Percentiles rank a stretch among this genome's conserved stretches.
Evolutionary conservation across 2,329 filamentous ascomycete genomes (phyloP).

Genomic region (Calonectria honghensis): DNA sequence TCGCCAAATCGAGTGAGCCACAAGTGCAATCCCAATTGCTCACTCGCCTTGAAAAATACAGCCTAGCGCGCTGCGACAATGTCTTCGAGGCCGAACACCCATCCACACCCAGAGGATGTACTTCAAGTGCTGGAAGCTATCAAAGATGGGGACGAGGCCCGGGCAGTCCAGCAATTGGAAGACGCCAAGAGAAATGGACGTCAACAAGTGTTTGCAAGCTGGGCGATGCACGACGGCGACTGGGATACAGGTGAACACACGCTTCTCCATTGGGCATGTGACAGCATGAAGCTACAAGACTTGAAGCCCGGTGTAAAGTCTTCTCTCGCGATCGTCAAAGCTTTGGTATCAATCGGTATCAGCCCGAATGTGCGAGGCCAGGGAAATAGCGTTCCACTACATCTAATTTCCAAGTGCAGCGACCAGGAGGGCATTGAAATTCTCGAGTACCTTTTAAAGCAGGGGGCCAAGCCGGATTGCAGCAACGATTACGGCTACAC

Average conservation of each 20-base stretch:
- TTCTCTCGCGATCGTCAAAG: background rate
- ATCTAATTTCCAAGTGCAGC: background rate
- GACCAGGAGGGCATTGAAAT: background rate
- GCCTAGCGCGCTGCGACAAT: background rate
- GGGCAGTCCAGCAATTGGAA: background rate
- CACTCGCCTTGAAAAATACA: background rate
- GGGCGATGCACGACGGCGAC: conserved; percentile 15
- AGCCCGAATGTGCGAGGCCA: background rate
- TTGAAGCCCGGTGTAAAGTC: background rate
- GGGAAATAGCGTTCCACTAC: background rate
- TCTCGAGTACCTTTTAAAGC: background rate
- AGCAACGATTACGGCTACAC: conserved; percentile 6
- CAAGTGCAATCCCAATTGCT: background rate
- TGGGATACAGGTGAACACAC: conserved; percentile 20
- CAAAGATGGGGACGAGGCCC: background rate
- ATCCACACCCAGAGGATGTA: background rate
- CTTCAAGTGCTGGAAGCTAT: background rate
- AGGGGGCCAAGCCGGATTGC: background rate
- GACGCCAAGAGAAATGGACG: background rate
- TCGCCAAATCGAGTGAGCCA: background rate
- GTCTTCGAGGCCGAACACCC: background rate
- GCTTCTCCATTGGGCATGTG: conserved; percentile 15
- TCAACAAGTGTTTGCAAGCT: background rate
- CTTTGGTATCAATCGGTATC: background rate
- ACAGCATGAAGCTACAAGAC: background rate